Base-by-base conservation (phyloP, 2,329 filamentous ascomycete genomes). In the Calonectria ilicicola region DNA sequence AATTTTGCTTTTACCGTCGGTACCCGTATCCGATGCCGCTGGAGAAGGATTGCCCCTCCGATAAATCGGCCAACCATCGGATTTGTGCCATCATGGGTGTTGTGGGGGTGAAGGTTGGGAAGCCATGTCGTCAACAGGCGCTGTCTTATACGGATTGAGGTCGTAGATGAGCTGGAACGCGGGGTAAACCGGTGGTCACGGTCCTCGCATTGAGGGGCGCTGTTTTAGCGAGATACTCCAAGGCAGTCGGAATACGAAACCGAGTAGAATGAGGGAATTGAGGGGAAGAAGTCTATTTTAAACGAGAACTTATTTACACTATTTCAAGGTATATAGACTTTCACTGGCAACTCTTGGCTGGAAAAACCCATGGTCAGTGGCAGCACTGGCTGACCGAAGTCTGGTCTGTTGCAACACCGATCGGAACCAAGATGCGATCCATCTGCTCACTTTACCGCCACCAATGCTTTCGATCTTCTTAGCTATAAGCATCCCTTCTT, bases 21-120 rank as follows among this genome's bases (percentile, higher is more conserved):
- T 69, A 75, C 67, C 73, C 73, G 73, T 69, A 60, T 67, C 73
- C 74, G 74, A 75, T 73, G 67, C 65, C 72, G 72, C 65, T 73
- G 47, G 21, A 26, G 56, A 38, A 27, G 65, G 68, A 65, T 44
- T 65, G 60, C 26, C 14, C 32, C 58, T 72, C 69, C 72, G 72
- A 72, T 29, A 10, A 38, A 47, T 35, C 58, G 60, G 58, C 56
- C 51, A 38, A 53, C 46, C n/a, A 42, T 63, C 26, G n/a, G n/a
- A 44, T 66, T 66, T 29, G 27, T 15, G 64, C 21, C 27, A 23
- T 66, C 21, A 32, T 46, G 58, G 21, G 44, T 14, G 15, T 47
- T 53, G 46, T 21, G 7, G 40, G 23, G 21, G 53, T 32, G 38
- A 38, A 40, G 12, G 21, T 64, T 46, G 46, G n/a, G 38, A 5